Evolutionary conservation across 345 rosid genomes (phyloP), one percentile per base, ranked within the genome.

Genomic region (Leavenworthia alabamica): DNA sequence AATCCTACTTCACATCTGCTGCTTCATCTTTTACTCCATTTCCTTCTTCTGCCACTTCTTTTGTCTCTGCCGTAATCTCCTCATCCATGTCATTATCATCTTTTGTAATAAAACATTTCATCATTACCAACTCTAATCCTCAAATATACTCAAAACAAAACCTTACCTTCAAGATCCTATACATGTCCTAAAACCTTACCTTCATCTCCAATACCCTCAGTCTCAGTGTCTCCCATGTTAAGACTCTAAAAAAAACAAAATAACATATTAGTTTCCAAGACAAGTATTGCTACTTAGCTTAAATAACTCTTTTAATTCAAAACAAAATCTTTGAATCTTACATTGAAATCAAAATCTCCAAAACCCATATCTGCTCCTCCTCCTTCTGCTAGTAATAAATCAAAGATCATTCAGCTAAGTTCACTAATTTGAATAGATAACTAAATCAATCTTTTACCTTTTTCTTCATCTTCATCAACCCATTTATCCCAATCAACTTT

Each of bases 401-500:
- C 5, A 19, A 12, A 43, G 47, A 54, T 44, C 7, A 73, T 57
- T 11, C 6, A 35, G 15, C 39, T 35, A 35, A 35, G 14, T 35
- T 24, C 26, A 23, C 26, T 23, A 23, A 23, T 23, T 23, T 2
- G 26, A 23, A 4, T 4, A 24, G 27, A 24, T 24, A 24, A 23
- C 4, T 23, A 20, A 8, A 56, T n/a, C 17, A 28, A 13, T 8
- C 40, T 74, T 44, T 40, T 47, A 44, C 74, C 62, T 65, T 54
- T 54, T 10, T 72, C 89, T 53, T 80, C 86, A 36, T 82, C 84
- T 66, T 78, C 83, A 57, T 84, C 80, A 23, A 84, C 71, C 89
- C 86, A 84, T 74, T 75, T 71, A 49, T 81, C 84, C 84, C 89
- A 81, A 60, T 81, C 84, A 66, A 80, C 81, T 68, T 75, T 78